A percentile compares a stretch with the other conserved stretches of the same genome.
Conservation (phyloP, 768 basidiomycete species). For the Favolaschia claudopus region DNA sequence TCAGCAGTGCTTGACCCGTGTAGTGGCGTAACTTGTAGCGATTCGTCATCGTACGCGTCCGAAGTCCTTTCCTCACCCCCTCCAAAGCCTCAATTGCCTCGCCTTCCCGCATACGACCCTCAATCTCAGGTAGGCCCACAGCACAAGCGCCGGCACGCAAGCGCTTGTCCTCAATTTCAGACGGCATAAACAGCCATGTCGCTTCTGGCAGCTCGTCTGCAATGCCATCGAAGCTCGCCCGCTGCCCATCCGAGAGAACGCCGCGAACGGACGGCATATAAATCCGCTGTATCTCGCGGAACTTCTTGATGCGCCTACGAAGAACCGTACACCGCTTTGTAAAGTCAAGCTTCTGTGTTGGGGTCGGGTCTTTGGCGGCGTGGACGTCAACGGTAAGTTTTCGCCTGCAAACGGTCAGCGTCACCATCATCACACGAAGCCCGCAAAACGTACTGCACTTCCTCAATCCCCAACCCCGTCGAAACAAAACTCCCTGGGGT, state of each 20-base stretch:
- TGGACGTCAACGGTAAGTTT: background rate
- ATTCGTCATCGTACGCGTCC: background rate
- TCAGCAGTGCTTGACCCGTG: background rate
- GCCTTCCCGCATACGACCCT: conserved; percentile 1
- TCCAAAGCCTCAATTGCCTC: conserved; percentile 2
- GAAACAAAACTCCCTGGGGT: background rate
- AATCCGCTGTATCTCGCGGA: background rate
- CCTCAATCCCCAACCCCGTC: background rate
- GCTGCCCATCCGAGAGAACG: background rate
- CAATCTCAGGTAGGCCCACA: background rate
- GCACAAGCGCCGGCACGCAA: background rate
- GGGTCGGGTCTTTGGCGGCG: no score
- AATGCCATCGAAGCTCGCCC: background rate
- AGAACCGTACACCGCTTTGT: background rate
- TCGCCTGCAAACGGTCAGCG: no score
- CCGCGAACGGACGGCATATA: background rate
- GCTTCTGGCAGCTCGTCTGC: background rate
- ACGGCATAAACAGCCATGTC: conserved; percentile 1
- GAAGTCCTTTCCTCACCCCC: background rate
- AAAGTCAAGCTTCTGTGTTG: background rate
- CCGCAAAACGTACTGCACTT: background rate
- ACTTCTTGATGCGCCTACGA: background rate
- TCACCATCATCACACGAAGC: background rate
- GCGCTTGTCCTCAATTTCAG: background rate
- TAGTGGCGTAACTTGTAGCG: background rate